These are phyloP conservation scores for Penicillium diatomitis DNA, from an alignment of 495 filamentous ascomycete species.

Conservation along the genomic window DNA sequence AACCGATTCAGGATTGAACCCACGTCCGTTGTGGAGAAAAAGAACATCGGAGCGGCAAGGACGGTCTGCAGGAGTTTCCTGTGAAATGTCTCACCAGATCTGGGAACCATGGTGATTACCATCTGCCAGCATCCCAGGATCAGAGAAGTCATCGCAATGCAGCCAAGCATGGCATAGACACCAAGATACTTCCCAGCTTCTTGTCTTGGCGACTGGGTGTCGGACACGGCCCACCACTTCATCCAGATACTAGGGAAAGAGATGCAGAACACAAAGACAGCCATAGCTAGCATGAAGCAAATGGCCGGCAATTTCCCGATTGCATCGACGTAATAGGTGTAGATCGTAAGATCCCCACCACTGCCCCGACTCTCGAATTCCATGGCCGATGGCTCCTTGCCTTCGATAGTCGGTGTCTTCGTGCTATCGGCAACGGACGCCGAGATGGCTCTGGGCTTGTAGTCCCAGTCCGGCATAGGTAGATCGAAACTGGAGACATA, in stretches of 20 bases:
- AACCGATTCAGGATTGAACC: conserved; percentile 45
- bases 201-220: conserved; percentile 30
- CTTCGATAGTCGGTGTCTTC: conserved; percentile 13
- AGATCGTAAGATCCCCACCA: conserved; percentile 47
- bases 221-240: conserved; percentile 44
- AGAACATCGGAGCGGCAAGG: conserved; percentile 37
- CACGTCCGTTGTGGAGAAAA: conserved; percentile 38
- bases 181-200: conserved; percentile 44
- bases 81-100: conserved; percentile 43
- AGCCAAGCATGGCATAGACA: conserved; percentile 45
- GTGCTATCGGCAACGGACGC: conserved; percentile 13
- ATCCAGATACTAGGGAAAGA: conserved; percentile 46
- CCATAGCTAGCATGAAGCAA: conserved; percentile 33
- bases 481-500: conserved; percentile 43
- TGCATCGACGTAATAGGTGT: conserved; percentile 48
- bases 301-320: conserved; percentile 41
- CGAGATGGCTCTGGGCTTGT: conserved; percentile 18
- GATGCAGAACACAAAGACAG: conserved; percentile 36
- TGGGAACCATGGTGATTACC: conserved; percentile 46
- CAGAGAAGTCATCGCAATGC: conserved; percentile 32
- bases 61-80: conserved; percentile 40
- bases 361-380: conserved; percentile 24
- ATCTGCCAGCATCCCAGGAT: conserved; percentile 42
- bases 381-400: conserved; percentile 8
- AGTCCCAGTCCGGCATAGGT: conserved; percentile 21